These are phyloP conservation scores for Globisporangium rhizosaccharum DNA, from an alignment of 352 stramenopile species.

Conservation along the genomic window DNA sequence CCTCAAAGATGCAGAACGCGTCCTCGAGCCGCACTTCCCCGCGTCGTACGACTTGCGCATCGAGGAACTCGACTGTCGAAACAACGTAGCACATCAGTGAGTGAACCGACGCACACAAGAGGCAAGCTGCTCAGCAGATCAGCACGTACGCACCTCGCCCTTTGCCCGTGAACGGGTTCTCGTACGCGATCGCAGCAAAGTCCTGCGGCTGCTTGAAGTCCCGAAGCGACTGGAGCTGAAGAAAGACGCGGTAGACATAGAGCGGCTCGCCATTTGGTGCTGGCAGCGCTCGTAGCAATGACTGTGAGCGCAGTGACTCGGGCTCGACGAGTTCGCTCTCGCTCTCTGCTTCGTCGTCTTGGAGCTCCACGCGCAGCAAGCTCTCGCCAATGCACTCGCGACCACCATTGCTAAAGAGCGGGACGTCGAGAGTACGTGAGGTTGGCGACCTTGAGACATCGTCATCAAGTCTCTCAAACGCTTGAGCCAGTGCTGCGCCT, in stretches of 20 bases:
- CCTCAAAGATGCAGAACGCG: slow-evolving; percentile 44
- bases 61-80: slow-evolving; percentile 29
- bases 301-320: neutral
- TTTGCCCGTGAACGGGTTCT: slow-evolving; percentile 34
- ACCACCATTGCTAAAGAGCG: neutral
- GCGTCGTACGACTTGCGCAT: slow-evolving; percentile 29
- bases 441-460: neutral
- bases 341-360: neutral
- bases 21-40: slow-evolving; percentile 25
- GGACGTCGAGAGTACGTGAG: neutral
- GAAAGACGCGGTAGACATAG: slow-evolving; percentile 27
- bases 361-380: neutral
- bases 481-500: too few relatives aligned
- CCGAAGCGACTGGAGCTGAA: slow-evolving; percentile 33
- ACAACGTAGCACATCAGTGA: neutral
- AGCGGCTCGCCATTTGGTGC: neutral
- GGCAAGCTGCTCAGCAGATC: neutral
- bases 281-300: neutral
- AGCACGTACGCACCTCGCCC: slow-evolving; percentile 20
- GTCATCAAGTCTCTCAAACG: neutral
- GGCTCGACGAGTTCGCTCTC: neutral
- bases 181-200: slow-evolving; percentile 24
- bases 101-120: neutral
- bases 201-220: slow-evolving; percentile 19
- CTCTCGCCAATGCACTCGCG: slow-evolving; percentile 8